Base-by-base conservation (phyloP, 345 rosid genomes). In the Murraya koenigii region DNA sequence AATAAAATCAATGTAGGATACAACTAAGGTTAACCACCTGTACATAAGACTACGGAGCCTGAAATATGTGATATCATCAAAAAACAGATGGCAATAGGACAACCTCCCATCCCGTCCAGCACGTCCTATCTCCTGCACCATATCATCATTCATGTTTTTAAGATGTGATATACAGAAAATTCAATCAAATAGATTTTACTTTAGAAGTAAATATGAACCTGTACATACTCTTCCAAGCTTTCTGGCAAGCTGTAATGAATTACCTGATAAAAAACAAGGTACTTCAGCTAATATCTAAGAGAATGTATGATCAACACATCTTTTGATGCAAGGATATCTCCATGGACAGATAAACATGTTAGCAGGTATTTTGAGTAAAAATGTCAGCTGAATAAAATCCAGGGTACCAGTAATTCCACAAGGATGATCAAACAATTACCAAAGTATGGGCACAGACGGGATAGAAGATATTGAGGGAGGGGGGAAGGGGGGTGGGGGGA, bases 141-240 rank as follows among this genome's bases (percentile, higher is more conserved):
- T 47, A 32, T 25, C 55, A 75, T 26, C 61, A 69, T 54, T 77
- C 67, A 82, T 69, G 58, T 81, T 71, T 36, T 74, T 75, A 59
- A 63, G 66, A 9, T 52, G 25, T 30, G 44, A 65, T 32, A 63
- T 23, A 68, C 20, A 82, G 81, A 80, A 49, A 6, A 71, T 76
- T 65, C 78, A 22, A 47, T 32, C 52, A 77, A 78, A 75, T 32
- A 73, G 49, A 17, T 54, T 33, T 33, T 66, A 62, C 3, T 76
- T 61, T 41, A 30, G 79, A 74, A 80, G 47, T 55, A 80, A 75
- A 79, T 76, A 75, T 72, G 10, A 63, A 96, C 99, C 98, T 96
- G 99, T 77, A 94, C 97, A 80, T 94, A 96, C 89, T 92, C 99
- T 83, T 96, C 99, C 89, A 96, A 87, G 88, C 99, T 96, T 87